phyloP scores from a whole-genome alignment of 306 rosid species.

The Cicer chorassanicum region DNA sequence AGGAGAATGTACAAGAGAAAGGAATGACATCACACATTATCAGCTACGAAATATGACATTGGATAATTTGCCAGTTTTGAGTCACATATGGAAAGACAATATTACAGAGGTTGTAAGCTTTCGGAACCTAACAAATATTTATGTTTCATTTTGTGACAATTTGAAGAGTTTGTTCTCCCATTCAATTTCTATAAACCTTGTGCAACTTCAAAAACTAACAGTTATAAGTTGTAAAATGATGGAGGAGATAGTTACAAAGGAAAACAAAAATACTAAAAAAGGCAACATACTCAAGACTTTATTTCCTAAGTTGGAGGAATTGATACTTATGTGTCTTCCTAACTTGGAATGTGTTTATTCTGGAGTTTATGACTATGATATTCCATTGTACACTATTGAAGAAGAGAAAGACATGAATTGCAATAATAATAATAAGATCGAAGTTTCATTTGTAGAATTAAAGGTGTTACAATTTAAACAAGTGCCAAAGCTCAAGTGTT shows the following conservation, averaged over 20 bases:
- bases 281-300: background rate
- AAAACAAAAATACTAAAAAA: background rate
- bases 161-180: slow-evolving; percentile 9
- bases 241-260: slow-evolving; percentile 23
- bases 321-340: background rate
- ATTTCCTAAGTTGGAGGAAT: background rate
- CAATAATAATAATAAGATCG: background rate
- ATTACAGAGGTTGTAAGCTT: background rate
- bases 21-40: background rate
- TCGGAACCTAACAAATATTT: background rate
- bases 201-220: background rate
- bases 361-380: background rate
- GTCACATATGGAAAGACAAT: slow-evolving; percentile 4
- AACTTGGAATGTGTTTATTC: background rate
- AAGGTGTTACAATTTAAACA: fast-evolving
- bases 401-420: background rate
- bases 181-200: slow-evolving; percentile 6
- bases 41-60: background rate
- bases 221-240: fast-evolving
- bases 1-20: background rate
- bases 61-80: background rate
- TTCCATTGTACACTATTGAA: background rate
- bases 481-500: slow-evolving; percentile 4
- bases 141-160: background rate
- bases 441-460: slow-evolving; percentile 15